Base-by-base conservation (phyloP, 1,284 basidiomycete genomes). In the Ustilago esculenta region DNA sequence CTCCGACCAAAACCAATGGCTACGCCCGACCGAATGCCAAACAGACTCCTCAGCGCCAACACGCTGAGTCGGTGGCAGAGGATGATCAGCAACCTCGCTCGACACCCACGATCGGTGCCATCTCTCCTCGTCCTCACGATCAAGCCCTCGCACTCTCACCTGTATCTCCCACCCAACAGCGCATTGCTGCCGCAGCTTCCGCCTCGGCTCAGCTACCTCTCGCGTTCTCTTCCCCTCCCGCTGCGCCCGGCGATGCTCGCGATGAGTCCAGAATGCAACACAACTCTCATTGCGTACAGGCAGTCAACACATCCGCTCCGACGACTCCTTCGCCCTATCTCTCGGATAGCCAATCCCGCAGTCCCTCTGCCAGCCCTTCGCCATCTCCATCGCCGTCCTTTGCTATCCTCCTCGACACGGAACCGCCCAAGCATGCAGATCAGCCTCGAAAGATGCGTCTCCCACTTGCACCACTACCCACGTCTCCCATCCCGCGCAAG, bases 401-500 rank as follows among this genome's bases (percentile, higher is more conserved):
- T 6, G 9, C 10, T 29, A 18, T 43, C 12, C n/a, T 39, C 5
- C 37, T 49, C 15, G 48, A 33, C 23, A 17, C 33, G 4, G 39
- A 49, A 2, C 20, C 34, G 1, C 18, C 34, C 14, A 49, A 57
- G 17, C 23, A 21, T 2, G n/a, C 24, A 5, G 40, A 44, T 11
- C 18, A 47, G 36, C 36, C 43, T 3, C 60, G 57, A 29, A 61
- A 54, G 17, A 30, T 48, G n/a, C 43, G 27, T 8, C 43, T 59
- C 0, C 55, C 55, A 3, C 45, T 68, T 10, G 54, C 55, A 14
- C 54, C 54, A 1, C 21, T 71, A n/a, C 68, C 68, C 10, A 40
- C 53, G 1, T 71, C 68, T 11, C 68, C 68, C 4, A 71, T 71
- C 20, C 68, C 68, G 34, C 39, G 68, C 18, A 71, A 53, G 39